Conservation (phyloP, 139 green algal genomes). For the Coelastrella sp. region DNA sequence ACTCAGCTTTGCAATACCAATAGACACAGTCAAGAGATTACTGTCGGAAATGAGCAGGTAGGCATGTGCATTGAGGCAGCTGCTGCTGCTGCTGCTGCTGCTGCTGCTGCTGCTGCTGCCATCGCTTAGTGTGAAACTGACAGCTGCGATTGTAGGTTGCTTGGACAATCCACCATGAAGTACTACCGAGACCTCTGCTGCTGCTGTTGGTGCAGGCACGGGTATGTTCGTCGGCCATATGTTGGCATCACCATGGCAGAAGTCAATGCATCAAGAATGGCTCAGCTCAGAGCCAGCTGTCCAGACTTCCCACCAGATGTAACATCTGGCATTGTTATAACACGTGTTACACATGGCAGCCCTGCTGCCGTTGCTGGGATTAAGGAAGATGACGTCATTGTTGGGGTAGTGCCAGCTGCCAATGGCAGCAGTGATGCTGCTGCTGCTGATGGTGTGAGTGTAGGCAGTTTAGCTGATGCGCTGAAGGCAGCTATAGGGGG, state of each 20-base stretch:
- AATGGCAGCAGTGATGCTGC: background rate
- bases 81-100: no score
- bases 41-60: conserved; percentile 60
- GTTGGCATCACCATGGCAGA: conserved; percentile 84
- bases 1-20: conserved; percentile 84
- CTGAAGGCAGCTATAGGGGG: conserved; percentile 15
- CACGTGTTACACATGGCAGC: conserved; percentile 58
- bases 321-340: conserved; percentile 16
- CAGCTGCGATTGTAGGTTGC: background rate
- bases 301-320: conserved; percentile 60
- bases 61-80: background rate
- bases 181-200: no score
- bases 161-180: no score
- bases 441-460: background rate
- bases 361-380: conserved; percentile 74
- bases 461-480: conserved; percentile 8
- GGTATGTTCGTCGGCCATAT: conserved; percentile 76
- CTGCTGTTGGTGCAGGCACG: conserved; percentile 50
- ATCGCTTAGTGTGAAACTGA: no score
- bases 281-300: conserved; percentile 30
- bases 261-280: conserved; percentile 45
- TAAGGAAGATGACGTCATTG: conserved; percentile 73
- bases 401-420: conserved; percentile 36
- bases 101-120: background rate
- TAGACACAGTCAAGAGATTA: conserved; percentile 74